Evolutionary conservation across 805 yeast species (phyloP).

Genomic region (Ogataea chonburiensis): DNA sequence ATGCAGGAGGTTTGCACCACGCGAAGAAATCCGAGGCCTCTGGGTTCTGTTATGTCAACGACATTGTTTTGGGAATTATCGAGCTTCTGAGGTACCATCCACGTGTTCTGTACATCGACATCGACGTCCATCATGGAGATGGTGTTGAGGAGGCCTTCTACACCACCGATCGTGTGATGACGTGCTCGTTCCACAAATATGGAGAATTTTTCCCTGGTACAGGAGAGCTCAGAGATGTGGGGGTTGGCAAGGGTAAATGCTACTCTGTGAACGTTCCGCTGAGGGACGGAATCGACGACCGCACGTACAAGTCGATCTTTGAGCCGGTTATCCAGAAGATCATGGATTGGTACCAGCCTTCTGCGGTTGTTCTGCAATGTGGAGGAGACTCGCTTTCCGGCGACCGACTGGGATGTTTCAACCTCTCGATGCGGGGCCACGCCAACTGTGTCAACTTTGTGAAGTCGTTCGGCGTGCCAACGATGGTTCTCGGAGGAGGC

Average conservation of each 20-base stretch:
- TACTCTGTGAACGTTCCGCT: conserved; percentile 84
- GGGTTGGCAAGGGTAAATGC: conserved; percentile 81
- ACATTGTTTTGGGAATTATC: conserved; percentile 80
- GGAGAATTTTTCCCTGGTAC: conserved; percentile 95
- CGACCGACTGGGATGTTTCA: conserved; percentile 94
- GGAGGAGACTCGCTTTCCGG: conserved; percentile 98
- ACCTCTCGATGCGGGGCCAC: conserved; percentile 89
- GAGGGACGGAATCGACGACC: conserved; percentile 93
- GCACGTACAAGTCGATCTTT: conserved; percentile 75
- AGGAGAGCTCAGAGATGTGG: conserved; percentile 80
- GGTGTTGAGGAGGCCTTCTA: conserved; percentile 95
- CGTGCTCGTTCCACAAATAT: conserved; percentile 86
- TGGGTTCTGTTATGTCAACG: conserved; percentile 90
- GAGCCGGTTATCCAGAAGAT: conserved; percentile 82
- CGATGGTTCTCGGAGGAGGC: conserved; percentile 96
- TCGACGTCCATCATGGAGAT: conserved; percentile 92
- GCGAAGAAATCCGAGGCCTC: conserved; percentile 89
- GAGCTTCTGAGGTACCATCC: conserved; percentile 80
- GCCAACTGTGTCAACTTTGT: conserved; percentile 93
- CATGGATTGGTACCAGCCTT: conserved; percentile 88
- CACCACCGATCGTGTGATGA: conserved; percentile 88
- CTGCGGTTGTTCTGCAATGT: conserved; percentile 95
- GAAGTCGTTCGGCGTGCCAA: conserved; percentile 80
- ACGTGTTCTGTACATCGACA: conserved; percentile 82
- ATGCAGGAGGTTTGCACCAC: conserved; percentile 93